Evolutionary conservation across 2,329 filamentous ascomycete species (phyloP), one percentile per base, ranked within the genome.

Genomic region (Ascochyta clinopodiicola): DNA sequence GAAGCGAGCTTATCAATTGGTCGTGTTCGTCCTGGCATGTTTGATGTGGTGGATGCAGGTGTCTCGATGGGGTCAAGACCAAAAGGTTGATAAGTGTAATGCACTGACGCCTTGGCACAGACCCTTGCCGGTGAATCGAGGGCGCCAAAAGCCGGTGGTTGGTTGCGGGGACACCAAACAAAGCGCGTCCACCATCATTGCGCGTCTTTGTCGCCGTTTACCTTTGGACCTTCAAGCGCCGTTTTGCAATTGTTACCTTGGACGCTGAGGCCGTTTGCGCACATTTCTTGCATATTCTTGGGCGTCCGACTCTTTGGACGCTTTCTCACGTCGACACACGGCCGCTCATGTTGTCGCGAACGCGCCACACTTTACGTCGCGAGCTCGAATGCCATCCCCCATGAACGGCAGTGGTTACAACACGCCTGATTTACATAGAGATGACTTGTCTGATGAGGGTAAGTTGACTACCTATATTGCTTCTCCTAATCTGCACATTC

Each of bases 1-100:
- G 84, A 80, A 15, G 87, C 88, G 67, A 91, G 83, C 62, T 87
- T 89, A 69, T 90, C 86, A 60, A 91, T 85, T 21, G 88, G 88
- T 58, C 87, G 80, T 54, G 81, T 84, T 60, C 81, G 65, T 35
- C 56, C 65, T 6, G 71, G 67, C 71, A 74, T 74, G 29, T 12
- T 39, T 63, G 51, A 24, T 51, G 40, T 58, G 54, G 21, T 51
- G 45, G 15, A 51, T 46, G 42, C 52, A 45, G 27, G 24, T 17
- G 37, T 43, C 37, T 46, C 37, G 40, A 61, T 61, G 54, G 57
- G 45, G 49, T 55, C 57, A 59, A 39, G 46, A 43, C 31, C 15
- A 36, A 37, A 31, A 31, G 29, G 29, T 31, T 32, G 34, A 36
- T 19, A 24, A 44, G 22, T 61, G 40, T 31, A 24, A 24, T 24